Evolutionary conservation across 2,329 filamentous ascomycete genomes (phyloP), one percentile per base, ranked within the genome.

Genomic region (Clonostachys chloroleuca): DNA sequence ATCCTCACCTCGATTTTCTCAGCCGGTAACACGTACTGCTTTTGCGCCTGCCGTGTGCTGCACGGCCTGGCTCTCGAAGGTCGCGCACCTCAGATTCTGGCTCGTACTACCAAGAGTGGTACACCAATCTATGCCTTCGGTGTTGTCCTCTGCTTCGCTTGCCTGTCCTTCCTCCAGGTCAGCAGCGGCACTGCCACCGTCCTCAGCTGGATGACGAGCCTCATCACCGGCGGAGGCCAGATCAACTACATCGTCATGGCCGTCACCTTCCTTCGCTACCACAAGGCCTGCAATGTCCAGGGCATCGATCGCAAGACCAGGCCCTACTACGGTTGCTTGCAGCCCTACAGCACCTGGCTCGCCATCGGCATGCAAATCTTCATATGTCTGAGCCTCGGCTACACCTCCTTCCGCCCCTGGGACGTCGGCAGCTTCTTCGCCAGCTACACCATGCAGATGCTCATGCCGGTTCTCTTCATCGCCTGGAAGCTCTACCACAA

Each of bases 1-100:
- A 79, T 92, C 12, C 72, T 92, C 20, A 89, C 87, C 0, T 87
- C 87, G 3, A 87, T 91, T 6, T 80, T 90, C 56, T 89, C 86
- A 0, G 87, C 88, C 6, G 88, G 86, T 49, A 89, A 87, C 67
- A 86, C 85, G 12, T 87, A 87, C 66, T 76, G 91, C 49, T 89
- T 87, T 69, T 86, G 84, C 39, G 83, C 81, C 49, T 84, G 80
- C 47, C 82, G 86, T 16, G 83, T 86, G 35, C 72, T 89, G 36
- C 74, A 87, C 52, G 83, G 79, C 12, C 72, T 89, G 14, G 82
- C 84, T 34, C 69, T 81, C 40, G 81, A 84, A 47, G 77, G 79
- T 39, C 79, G 83, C 47, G 84, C 84, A 0, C 85, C 85, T 1
- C 61, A 61, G 10, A 66, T 85, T 56, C 71, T 89, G 58, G 74